phyloP scores from a whole-genome alignment of 345 rosid species.

The Heritiera littoralis region DNA sequence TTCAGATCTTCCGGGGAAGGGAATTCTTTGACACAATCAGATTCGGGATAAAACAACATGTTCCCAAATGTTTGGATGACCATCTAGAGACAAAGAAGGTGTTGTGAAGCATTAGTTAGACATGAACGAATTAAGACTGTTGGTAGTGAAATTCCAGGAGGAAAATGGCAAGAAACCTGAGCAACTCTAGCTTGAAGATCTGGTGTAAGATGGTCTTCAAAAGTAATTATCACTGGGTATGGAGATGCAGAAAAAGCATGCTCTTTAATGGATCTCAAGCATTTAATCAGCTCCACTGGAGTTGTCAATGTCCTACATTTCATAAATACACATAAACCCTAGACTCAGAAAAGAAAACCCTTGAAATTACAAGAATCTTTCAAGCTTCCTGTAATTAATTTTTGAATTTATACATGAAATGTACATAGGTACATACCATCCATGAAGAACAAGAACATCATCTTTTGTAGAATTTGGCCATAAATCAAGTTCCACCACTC shows the following conservation, averaged over 20 bases:
- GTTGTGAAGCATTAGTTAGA: not conserved
- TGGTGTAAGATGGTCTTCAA: slow-evolving; percentile 75
- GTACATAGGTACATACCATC: slow-evolving; percentile 51
- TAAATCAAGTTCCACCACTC: slow-evolving; percentile 90
- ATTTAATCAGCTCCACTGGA: slow-evolving; percentile 68
- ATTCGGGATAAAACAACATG: slow-evolving; percentile 52
- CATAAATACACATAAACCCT: not conserved
- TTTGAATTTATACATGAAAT: not conserved
- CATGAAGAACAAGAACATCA: slow-evolving; percentile 82
- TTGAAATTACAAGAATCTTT: not conserved
- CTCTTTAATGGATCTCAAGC: slow-evolving; percentile 68
- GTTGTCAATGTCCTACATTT: slow-evolving; percentile 76
- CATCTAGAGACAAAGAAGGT: slow-evolving; percentile 41
- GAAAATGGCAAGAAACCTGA: slow-evolving; percentile 40
- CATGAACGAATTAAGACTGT: not conserved
- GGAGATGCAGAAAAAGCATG: slow-evolving; percentile 68
- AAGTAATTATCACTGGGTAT: slow-evolving; percentile 72
- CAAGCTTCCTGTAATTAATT: not conserved
- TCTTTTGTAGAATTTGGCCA: slow-evolving; percentile 83
- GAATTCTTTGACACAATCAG: slow-evolving; percentile 49
- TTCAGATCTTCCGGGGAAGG: slow-evolving; percentile 79
- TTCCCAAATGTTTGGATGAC: slow-evolving; percentile 55
- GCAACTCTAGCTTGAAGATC: slow-evolving; percentile 80
- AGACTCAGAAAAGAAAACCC: not conserved
- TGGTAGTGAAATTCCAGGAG: not conserved